Conservation (phyloP, 345 rosid species). For the Eucalyptus coolabah region DNA sequence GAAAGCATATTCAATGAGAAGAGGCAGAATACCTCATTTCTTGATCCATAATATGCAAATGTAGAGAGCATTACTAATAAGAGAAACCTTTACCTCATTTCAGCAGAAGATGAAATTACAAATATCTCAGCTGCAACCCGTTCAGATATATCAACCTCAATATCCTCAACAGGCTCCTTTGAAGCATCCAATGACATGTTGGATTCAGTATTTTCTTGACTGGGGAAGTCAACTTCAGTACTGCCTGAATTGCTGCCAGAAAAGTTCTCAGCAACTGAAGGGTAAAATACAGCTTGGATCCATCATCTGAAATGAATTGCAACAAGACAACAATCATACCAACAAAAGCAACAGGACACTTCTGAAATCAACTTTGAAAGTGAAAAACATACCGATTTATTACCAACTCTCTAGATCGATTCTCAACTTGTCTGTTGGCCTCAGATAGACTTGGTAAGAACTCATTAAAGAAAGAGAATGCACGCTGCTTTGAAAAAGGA, state of each 20-base stretch:
- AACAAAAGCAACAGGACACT: neutral
- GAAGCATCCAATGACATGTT: neutral
- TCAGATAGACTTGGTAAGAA: slow-evolving; percentile 52
- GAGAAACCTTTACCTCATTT: slow-evolving; percentile 37
- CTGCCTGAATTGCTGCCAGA: neutral
- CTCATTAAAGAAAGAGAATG: slow-evolving; percentile 73
- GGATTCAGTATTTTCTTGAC: slow-evolving; percentile 1
- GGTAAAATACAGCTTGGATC: slow-evolving; percentile 78
- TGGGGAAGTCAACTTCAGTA: slow-evolving; percentile 2
- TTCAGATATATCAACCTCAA: slow-evolving; percentile 63
- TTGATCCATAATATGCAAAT: neutral
- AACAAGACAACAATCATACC: neutral
- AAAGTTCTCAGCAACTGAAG: slow-evolving; percentile 6
- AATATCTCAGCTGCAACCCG: slow-evolving; percentile 68
- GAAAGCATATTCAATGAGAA: neutral
- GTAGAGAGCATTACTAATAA: neutral
- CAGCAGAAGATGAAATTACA: slow-evolving; percentile 37
- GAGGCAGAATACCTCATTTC: neutral
- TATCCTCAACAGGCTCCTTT: slow-evolving; percentile 1
- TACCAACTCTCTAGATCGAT: slow-evolving; percentile 69
- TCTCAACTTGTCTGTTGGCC: slow-evolving; percentile 82
- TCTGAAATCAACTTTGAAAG: neutral
- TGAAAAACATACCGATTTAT: slow-evolving; percentile 48
- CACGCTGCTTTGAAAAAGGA: slow-evolving; percentile 38
- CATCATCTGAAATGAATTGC: slow-evolving; percentile 41